Evolutionary conservation across 352 stramenopile species (phyloP).

Genomic region (Globisporangium spiculum): DNA sequence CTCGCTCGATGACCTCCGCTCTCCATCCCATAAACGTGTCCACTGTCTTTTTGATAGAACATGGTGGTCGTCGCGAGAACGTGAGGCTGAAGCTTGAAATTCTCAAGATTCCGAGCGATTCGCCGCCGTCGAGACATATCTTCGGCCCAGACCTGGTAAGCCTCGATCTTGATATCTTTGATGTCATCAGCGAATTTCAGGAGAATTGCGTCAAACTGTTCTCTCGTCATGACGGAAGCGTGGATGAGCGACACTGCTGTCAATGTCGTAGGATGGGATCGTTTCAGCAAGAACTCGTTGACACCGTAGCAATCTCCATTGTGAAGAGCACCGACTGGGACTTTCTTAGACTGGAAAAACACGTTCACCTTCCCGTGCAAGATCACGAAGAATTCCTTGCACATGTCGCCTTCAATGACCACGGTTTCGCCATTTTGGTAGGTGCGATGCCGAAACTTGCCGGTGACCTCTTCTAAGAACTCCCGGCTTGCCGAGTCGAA

Average conservation of each 20-base stretch:
- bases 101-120: constrained; percentile 47
- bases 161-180: constrained; percentile 46
- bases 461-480: constrained; percentile 76
- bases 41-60: constrained; percentile 50
- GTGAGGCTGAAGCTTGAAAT: constrained; percentile 53
- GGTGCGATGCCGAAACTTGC: constrained; percentile 67
- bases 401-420: constrained; percentile 63
- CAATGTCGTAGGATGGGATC: constrained; percentile 43
- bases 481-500: constrained; percentile 66
- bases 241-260: constrained; percentile 45
- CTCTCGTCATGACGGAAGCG: constrained; percentile 66
- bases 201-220: constrained; percentile 64
- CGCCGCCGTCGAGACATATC: constrained; percentile 30
- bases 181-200: constrained; percentile 66
- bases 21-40: neutral
- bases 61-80: constrained; percentile 42
- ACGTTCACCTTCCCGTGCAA: constrained; percentile 60
- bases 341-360: constrained; percentile 45
- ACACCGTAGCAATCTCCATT: constrained; percentile 71
- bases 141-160: constrained; percentile 33
- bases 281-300: constrained; percentile 57
- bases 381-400: constrained; percentile 69
- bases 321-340: constrained; percentile 53
- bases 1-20: neutral
- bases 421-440: constrained; percentile 76